Evolutionary conservation across 2,329 filamentous ascomycete species (phyloP).

Genomic region (Xenoacremonium recifei): DNA sequence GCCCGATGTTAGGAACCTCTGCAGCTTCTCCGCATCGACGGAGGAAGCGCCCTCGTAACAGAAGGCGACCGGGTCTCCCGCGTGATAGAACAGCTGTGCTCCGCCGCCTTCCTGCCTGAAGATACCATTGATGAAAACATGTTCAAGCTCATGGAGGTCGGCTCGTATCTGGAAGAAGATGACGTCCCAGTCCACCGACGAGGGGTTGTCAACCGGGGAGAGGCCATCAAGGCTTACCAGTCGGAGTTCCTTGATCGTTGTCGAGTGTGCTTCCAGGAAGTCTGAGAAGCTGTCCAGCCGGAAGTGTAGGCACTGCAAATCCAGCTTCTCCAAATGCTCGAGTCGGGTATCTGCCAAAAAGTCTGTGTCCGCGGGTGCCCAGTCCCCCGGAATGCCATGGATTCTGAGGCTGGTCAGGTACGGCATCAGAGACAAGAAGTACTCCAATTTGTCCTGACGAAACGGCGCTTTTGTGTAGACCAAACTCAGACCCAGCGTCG

Average conservation of each 20-base stretch:
- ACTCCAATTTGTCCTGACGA: conserved; percentile 14
- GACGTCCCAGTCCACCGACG: conserved; percentile 14
- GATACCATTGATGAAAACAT: conserved; percentile 7
- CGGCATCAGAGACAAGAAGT: conserved; percentile 19
- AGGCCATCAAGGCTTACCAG: conserved; percentile 10
- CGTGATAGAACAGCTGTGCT: neutral
- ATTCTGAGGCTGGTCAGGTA: conserved; percentile 17
- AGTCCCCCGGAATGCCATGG: conserved; percentile 1
- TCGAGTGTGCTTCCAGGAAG: conserved; percentile 13
- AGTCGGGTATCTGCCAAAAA: conserved; percentile 17
- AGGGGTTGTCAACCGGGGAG: conserved; percentile 5
- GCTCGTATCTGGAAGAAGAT: conserved; percentile 15
- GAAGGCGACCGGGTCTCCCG: conserved; percentile 2
- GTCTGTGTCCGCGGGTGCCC: conserved; percentile 7
- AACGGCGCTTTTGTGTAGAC: conserved; percentile 7
- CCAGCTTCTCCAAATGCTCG: conserved; percentile 16
- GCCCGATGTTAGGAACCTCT: conserved; percentile 15
- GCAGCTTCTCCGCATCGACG: conserved; percentile 8
- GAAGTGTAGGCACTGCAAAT: conserved; percentile 11
- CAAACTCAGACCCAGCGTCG: conserved; percentile 9
- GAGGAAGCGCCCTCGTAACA: neutral
- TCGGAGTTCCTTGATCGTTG: conserved; percentile 13
- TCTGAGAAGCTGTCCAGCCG: conserved; percentile 14
- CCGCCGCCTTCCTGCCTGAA: conserved; percentile 9
- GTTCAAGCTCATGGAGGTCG: conserved; percentile 5